A percentile compares a stretch with the other conserved stretches of the same genome.
Conservation (phyloP, 208 protist genomes). For the Endotrypanum monterogeii region DNA sequence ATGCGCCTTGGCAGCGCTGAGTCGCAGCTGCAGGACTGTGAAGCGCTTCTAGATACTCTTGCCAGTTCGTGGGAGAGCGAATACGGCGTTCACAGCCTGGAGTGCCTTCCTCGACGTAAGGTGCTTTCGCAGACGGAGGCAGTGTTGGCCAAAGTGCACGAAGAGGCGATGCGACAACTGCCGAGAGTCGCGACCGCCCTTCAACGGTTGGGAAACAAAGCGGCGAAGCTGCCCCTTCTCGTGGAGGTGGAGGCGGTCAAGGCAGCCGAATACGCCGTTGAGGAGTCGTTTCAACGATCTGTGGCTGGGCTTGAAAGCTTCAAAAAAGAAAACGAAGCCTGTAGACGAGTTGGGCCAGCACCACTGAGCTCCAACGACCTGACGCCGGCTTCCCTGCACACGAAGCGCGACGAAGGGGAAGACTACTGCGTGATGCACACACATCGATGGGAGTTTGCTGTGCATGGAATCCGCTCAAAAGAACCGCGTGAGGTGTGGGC, state of each 20-base stretch:
- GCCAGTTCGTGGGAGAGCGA: slow-evolving; percentile 24
- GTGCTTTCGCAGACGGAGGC: slow-evolving; percentile 62
- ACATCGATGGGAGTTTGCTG: slow-evolving; percentile 76
- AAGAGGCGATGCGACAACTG: slow-evolving; percentile 62
- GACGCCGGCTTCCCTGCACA: slow-evolving; percentile 31
- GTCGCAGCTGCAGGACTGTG: slow-evolving; percentile 40
- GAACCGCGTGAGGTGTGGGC: slow-evolving; percentile 66
- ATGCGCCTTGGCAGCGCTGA: slow-evolving; percentile 54
- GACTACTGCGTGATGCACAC: slow-evolving; percentile 82
- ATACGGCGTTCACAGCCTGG: slow-evolving; percentile 15
- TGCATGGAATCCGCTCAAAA: slow-evolving; percentile 32
- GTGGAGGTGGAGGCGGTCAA: slow-evolving; percentile 62
- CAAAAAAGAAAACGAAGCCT: slow-evolving; percentile 8
- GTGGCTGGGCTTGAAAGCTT: slow-evolving; percentile 35
- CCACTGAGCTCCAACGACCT: slow-evolving; percentile 27
- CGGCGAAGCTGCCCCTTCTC: slow-evolving; percentile 46
- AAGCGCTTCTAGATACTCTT: slow-evolving; percentile 36
- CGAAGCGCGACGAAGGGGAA: slow-evolving; percentile 41
- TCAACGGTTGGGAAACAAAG: slow-evolving; percentile 30
- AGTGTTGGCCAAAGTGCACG: slow-evolving; percentile 39
- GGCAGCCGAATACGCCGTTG: slow-evolving; percentile 23
- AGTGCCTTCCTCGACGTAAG: slow-evolving; percentile 42
- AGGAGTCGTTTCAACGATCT: slow-evolving; percentile 30
- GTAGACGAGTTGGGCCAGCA: background rate
- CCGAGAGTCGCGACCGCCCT: slow-evolving; percentile 33